phyloP scores from a whole-genome alignment of 192 early-diverging fungal species.

The Coemansia sp. region DNA sequence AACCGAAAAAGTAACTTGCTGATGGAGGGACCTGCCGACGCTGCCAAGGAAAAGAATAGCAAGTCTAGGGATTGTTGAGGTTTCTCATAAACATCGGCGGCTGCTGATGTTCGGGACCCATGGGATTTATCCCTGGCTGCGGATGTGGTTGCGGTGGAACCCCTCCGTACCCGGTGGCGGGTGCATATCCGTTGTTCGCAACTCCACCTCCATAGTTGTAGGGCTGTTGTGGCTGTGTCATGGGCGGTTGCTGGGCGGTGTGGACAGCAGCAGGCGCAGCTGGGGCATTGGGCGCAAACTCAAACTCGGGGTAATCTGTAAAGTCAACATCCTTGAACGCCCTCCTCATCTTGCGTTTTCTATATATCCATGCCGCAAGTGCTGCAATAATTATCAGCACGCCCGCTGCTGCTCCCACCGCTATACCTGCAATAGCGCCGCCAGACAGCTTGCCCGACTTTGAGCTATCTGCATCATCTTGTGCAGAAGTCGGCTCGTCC shows the following conservation, averaged over 20 bases:
- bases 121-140: conserved; percentile 3
- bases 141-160: conserved; percentile 4
- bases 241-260: neutral
- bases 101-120: neutral
- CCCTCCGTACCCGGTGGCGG: neutral
- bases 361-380: conserved; percentile 10
- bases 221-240: conserved; percentile 3
- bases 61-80: conserved; percentile 9
- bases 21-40: neutral
- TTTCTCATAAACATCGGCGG: conserved; percentile 11
- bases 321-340: conserved; percentile 9
- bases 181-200: neutral
- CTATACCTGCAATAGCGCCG: conserved; percentile 30
- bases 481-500: neutral
- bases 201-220: conserved; percentile 4
- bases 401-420: conserved; percentile 17
- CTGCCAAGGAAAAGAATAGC: neutral
- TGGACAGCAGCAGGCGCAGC: neutral
- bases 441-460: conserved; percentile 10
- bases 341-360: conserved; percentile 5
- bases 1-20: neutral
- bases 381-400: conserved; percentile 10
- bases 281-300: neutral
- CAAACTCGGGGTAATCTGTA: conserved; percentile 14
- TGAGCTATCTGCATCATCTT: neutral